Base-by-base conservation (phyloP, 805 yeast species). In the Wickerhamiella shivajii region DNA sequence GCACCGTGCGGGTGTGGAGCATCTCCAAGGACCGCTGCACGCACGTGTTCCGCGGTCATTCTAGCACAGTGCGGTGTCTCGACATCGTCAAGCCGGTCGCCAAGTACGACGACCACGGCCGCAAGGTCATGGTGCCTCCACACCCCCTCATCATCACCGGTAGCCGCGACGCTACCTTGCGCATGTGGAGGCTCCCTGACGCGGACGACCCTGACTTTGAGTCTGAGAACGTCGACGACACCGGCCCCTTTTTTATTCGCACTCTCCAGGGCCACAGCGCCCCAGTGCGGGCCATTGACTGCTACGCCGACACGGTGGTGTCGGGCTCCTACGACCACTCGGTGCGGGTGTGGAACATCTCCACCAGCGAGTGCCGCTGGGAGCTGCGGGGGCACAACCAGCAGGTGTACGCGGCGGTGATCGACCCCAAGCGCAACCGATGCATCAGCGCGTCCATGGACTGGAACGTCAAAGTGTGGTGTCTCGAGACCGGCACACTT, bases 371-470 rank as follows among this genome's bases (percentile, higher is more conserved):
- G 34, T 83, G 94, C 51, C 67, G 69, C 33, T 74, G 71, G 55
- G 72, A 77, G 8, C 63, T 87, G 14, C 60, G 70, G 2, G 97
- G 95, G 2, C 98, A 90, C 55, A 69, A 73, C 6, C 90, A 84
- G 45, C 69, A 78, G 42, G 90, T 90, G 5, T 90, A 90, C 57
- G 71, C 87, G n/a, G 81, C 92, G 2, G 77, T 83, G 2, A 63
- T 81, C 45, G 94, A 87, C 51, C 68, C 69, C 42, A 64, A 71
- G 39, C 64, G 87, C 37, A 70, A 75, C 46, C 62, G 90, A 29
- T 85, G 96, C 48, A 77, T 79, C 33, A 77, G 95, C 1, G 95
- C 96, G 0, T 76, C 93, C 3, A 74, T 83, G 75, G 98, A 90
- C 53, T 69, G 80, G 44, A 71, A 81, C 2, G 81, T 90, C 33